Evolutionary conservation across 768 basidiomycete genomes (phyloP), one percentile per base, ranked within the genome.

Genomic region (Termitomyces sp.): DNA sequence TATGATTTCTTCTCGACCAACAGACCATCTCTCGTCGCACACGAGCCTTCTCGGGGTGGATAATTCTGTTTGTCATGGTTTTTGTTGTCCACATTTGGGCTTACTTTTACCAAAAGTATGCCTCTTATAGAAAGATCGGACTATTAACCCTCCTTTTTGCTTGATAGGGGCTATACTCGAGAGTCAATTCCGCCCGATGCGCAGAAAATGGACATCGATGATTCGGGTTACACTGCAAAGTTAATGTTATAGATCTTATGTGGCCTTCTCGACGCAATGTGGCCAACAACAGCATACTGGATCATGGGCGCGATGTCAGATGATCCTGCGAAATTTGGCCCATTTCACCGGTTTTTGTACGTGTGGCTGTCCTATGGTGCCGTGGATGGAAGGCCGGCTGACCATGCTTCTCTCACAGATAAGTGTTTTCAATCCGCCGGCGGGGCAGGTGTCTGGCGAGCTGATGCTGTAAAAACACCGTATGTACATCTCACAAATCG

Each of bases 301-400:
- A 74, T 89, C 62, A 86, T 90, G 81, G 90, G 90, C 40, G 86
- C 88, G 12, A 89, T 94, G 85, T 89, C 88, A 21, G 91, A 92
- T 61, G 84, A 91, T 67, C 83, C 88, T 8, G 81, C 78, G 1
- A 90, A 89, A 66, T 81, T n/a, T 93, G 21, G 90, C 90, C 0
- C 80, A 90, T 66, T 86, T 93, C 63, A 75, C 85, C 16, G 91
- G 91, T 41, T 89, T 93, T 64, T 92, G 89, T 91, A 66, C 63
- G 87, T 78, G 9, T 59, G 21, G 28, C 11, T n/a, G 0, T 30
- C 28, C 8, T n/a, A 7, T 37, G n/a, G 3, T 30, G 10, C 23
- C 28, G 41, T 56, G 49, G n/a, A 48, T 21, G 35, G 44, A 53
- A 56, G 34, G 9, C 19, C 12, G 9, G 19, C 27, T 37, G 8